A percentile compares a stretch with the other conserved stretches of the same genome.
These are phyloP conservation scores for Sphaceloma murrayae DNA, from an alignment of 2,329 filamentous ascomycete genomes.

Conservation along the genomic window DNA sequence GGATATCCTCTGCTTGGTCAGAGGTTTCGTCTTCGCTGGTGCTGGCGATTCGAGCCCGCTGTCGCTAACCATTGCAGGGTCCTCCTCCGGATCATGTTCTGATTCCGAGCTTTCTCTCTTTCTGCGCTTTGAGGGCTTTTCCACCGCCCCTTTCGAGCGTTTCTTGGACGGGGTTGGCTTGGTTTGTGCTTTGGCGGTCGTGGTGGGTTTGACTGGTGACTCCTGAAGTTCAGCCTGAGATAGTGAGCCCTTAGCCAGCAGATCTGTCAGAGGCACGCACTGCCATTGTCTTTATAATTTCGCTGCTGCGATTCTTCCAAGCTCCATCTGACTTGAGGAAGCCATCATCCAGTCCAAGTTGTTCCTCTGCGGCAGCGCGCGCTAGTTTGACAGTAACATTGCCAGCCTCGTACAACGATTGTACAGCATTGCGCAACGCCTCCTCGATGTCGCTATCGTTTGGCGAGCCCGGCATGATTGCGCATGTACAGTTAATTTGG, in stretches of 20 bases:
- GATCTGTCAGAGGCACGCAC: too few species aligned
- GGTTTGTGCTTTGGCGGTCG: not conserved
- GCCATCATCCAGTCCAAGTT: slow-evolving; percentile 42
- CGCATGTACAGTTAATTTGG: not conserved
- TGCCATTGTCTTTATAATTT: slow-evolving; percentile 46
- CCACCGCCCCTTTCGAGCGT: not conserved
- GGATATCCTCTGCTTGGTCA: slow-evolving; percentile 7
- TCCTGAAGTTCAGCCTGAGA: too few species aligned
- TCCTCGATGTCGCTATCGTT: slow-evolving; percentile 32
- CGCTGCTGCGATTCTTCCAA: slow-evolving; percentile 49
- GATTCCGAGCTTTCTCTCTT: slow-evolving; percentile 4
- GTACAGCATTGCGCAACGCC: slow-evolving; percentile 35
- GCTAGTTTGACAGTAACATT: slow-evolving; percentile 50
- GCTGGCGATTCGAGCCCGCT: slow-evolving; percentile 8
- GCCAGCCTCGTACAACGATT: slow-evolving; percentile 31
- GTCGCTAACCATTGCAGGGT: not conserved
- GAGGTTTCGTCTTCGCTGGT: slow-evolving; percentile 17
- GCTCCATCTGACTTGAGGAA: slow-evolving; percentile 45
- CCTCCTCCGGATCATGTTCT: slow-evolving; percentile 13
- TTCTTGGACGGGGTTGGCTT: slow-evolving; percentile 1
- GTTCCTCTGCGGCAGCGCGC: slow-evolving; percentile 43
- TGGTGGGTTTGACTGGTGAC: too few species aligned
- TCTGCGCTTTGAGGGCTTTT: slow-evolving; percentile 4
- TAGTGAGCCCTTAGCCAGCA: too few species aligned
- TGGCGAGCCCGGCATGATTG: slow-evolving; percentile 22